Base-by-base conservation (phyloP, 352 stramenopile species). In the Globisporangium abappressorium region DNA sequence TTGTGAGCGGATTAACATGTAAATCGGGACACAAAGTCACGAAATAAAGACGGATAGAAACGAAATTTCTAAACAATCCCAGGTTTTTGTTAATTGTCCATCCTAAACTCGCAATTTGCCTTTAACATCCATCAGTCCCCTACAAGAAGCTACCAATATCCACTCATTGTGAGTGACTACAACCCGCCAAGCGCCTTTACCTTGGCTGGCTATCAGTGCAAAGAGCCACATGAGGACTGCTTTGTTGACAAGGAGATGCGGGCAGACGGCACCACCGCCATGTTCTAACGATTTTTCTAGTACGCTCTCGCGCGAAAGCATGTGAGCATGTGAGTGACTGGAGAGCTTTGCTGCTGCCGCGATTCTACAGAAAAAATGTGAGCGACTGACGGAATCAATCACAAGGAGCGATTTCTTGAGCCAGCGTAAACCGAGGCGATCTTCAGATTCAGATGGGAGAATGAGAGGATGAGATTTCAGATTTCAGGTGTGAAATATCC, bases 221-320 rank as follows among this genome's bases (percentile, higher is more conserved):
- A 9, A 24, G 43, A 20, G 43, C 18, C 43, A 51, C 43, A 24
- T 51, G 43, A 51, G 38, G 12, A 14, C 38, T 46, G 38, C 36
- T 46, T 46, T 46, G 38, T 46, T 46, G 38, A 46, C 12, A 12
- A 18, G 36, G 15, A 8, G 6, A n/a, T 3, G 14, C 5, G n/a
- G 43, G 18, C 43, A 51, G 38, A 46, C 15, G 43, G 5, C 18
- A 20, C 18, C 56, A 49, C 56, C 56, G n/a, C 56, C 30, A 8
- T 33, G 41, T 12, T 49, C 33, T 62, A n/a, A 15, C 49, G 49
- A 56, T 56, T 56, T 56, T 22, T 56, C 49, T 56, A 56, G 49
- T 56, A 30, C 18, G 43, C 43, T 22, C 43, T 18, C 6, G 43
- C 43, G 18, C 43, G 43, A 51, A 24, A 51, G 43, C 43, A 51